phyloP scores from a whole-genome alignment of 2,329 filamentous ascomycete species.

The Colletotrichum spaethianum region DNA sequence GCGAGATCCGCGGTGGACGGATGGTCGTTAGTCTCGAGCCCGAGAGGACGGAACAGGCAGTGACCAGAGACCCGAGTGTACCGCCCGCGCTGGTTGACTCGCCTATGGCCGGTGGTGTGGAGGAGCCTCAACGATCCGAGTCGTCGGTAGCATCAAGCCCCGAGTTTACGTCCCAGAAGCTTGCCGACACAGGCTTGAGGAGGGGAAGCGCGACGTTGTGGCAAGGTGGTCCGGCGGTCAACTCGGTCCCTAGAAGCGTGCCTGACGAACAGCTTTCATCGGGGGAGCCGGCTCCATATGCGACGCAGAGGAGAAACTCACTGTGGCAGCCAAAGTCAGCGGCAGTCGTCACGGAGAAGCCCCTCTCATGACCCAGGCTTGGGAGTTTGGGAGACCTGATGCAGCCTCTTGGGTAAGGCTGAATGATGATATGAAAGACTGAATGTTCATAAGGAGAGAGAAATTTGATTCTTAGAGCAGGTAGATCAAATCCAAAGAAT shows the following conservation, averaged over 20 bases:
- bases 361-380: slow-evolving; percentile 8
- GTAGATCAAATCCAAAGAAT: background rate
- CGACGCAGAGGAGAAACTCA: background rate
- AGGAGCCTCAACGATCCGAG: background rate
- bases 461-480: background rate
- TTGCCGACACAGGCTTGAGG: slow-evolving; percentile 17
- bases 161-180: slow-evolving; percentile 27
- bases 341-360: background rate
- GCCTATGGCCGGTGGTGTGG: background rate
- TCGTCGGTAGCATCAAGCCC: slow-evolving; percentile 29
- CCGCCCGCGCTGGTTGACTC: slow-evolving; percentile 24
- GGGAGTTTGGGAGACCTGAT: background rate
- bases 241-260: slow-evolving; percentile 26
- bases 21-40: slow-evolving; percentile 67
- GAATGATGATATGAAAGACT: slow-evolving; percentile 5
- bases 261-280: slow-evolving; percentile 17
- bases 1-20: slow-evolving; percentile 77
- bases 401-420: background rate
- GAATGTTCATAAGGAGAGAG: slow-evolving; percentile 2
- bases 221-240: slow-evolving; percentile 8
- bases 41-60: background rate
- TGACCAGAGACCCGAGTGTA: slow-evolving; percentile 18
- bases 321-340: slow-evolving; percentile 34
- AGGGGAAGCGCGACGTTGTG: slow-evolving; percentile 31
- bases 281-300: background rate